These are phyloP conservation scores for Leucogyrophana mollusca DNA, from an alignment of 768 basidiomycete species.

Conservation along the genomic window DNA sequence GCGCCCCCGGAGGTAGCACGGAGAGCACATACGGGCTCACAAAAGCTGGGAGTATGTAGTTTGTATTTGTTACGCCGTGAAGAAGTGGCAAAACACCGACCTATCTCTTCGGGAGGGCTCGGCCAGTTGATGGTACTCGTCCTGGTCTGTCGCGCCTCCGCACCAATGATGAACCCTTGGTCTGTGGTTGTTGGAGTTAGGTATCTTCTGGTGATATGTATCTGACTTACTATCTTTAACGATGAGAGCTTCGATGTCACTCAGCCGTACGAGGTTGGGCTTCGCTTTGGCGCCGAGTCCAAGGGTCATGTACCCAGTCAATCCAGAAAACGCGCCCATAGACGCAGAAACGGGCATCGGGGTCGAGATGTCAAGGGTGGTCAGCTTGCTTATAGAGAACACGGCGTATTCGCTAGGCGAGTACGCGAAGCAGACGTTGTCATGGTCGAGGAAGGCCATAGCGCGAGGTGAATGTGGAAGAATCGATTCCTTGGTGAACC, in stretches of 20 bases:
- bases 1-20: constrained; percentile 71
- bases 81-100: constrained; percentile 34
- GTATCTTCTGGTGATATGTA: too few relatives aligned
- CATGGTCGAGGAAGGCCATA: constrained; percentile 68
- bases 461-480: constrained; percentile 90
- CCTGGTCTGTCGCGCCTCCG: constrained; percentile 54
- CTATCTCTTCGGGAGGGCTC: constrained; percentile 78
- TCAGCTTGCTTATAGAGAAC: constrained; percentile 62
- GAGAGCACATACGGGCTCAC: constrained; percentile 79
- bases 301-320: constrained; percentile 84
- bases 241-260: constrained; percentile 65
- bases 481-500: constrained; percentile 58
- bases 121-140: constrained; percentile 64
- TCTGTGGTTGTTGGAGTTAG: constrained; percentile 36
- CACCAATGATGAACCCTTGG: constrained; percentile 63
- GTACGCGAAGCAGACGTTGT: constrained; percentile 73
- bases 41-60: constrained; percentile 45
- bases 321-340: constrained; percentile 75
- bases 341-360: constrained; percentile 46
- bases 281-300: constrained; percentile 75
- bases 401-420: constrained; percentile 66
- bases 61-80: not conserved
- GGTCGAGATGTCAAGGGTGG: constrained; percentile 51
- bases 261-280: constrained; percentile 55
- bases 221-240: constrained; percentile 73